Conservation (phyloP, 768 basidiomycete genomes). For the Xerocomellus intermedius region DNA sequence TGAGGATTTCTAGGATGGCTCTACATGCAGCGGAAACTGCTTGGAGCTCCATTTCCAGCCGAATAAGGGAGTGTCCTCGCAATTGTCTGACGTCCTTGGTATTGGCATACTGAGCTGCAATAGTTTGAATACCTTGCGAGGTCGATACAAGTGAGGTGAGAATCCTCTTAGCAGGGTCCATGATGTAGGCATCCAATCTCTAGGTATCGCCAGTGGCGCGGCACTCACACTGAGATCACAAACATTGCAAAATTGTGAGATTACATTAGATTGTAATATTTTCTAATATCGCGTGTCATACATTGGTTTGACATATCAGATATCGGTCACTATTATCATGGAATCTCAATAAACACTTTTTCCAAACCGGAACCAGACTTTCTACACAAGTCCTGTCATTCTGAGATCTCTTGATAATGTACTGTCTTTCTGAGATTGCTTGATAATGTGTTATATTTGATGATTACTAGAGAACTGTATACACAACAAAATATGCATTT, state of each 20-base stretch:
- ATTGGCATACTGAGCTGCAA: background rate
- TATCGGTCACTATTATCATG: background rate
- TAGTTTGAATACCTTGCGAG: background rate
- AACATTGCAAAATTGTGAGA: background rate
- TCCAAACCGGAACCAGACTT: background rate
- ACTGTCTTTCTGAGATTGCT: too few relatives aligned
- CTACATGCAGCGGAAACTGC: background rate
- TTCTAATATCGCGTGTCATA: background rate
- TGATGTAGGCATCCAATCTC: too few relatives aligned
- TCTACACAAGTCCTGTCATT: background rate
- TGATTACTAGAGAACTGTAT: too few relatives aligned
- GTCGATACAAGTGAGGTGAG: too few relatives aligned
- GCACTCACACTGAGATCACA: background rate
- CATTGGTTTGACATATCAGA: background rate
- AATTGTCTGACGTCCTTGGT: background rate
- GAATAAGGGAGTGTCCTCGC: background rate
- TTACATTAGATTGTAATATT: background rate
- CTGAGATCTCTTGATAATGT: background rate
- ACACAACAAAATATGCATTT: background rate
- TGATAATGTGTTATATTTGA: too few relatives aligned
- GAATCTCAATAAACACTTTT: background rate
- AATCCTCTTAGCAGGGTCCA: too few relatives aligned
- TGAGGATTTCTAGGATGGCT: background rate
- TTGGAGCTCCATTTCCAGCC: background rate
- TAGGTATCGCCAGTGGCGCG: too few relatives aligned